Conservation (phyloP, 2,329 filamentous ascomycete genomes). For the Pezicula radicicola region DNA sequence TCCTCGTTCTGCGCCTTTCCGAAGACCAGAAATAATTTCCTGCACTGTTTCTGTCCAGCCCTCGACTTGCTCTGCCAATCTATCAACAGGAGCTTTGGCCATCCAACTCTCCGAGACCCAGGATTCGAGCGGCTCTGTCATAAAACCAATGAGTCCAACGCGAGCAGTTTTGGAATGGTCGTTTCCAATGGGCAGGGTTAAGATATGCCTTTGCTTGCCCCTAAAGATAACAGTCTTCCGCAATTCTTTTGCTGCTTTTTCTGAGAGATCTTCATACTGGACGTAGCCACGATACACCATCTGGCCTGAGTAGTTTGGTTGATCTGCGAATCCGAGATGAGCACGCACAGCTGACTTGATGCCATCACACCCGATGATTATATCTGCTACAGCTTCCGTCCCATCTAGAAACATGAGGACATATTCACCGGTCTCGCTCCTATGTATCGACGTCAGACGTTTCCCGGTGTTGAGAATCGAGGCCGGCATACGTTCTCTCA, state of each 20-base stretch:
- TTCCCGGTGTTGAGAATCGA: neutral
- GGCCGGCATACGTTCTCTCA: neutral
- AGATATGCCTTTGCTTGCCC: neutral
- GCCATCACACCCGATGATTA: conserved; percentile 1
- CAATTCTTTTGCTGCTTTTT: neutral
- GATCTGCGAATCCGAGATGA: conserved; percentile 7
- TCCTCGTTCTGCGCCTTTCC: neutral
- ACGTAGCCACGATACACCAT: conserved; percentile 20
- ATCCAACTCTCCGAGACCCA: neutral
- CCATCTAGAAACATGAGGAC: neutral
- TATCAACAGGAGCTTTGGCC: neutral
- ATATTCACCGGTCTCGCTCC: neutral
- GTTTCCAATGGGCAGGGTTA: neutral
- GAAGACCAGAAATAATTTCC: neutral
- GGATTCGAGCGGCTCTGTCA: neutral
- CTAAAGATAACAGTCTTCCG: neutral
- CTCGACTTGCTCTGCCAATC: neutral
- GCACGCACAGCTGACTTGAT: neutral
- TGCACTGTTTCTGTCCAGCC: neutral
- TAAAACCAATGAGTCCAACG: neutral
- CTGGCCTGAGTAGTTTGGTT: conserved; percentile 19
- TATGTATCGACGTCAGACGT: neutral
- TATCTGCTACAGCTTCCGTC: neutral
- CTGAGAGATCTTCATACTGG: neutral
- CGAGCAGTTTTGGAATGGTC: neutral